Evolutionary conservation across 345 rosid species (phyloP), one percentile per base, ranked within the genome.

Genomic region (Capsella bursapastoris): DNA sequence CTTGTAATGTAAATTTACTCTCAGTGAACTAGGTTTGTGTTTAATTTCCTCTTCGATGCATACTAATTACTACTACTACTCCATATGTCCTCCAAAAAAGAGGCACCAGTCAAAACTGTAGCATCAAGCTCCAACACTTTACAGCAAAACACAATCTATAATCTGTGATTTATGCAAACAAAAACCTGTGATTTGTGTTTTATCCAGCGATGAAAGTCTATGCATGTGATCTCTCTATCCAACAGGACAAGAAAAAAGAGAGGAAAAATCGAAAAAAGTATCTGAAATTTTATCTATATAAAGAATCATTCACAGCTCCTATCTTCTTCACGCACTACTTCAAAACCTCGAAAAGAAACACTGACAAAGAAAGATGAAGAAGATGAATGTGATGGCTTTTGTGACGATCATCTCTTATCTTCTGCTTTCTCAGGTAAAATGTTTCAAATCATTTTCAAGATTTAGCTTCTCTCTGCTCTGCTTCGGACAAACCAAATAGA

Each of bases 221-320:
- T 78, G 70, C 81, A 78, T 78, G 74, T 78, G 81, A 78, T 78
- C 55, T 44, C 55, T 44, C 74, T 75, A 68, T 68, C 63, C 57
- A 75, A 68, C 48, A 57, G 1, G 31, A 68, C 31, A 25, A 9
- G 10, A 12, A 12, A 57, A 35, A 6, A n/a, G 8, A 12, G 49
- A 35, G 9, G 7, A 4, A 14, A 57, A 59, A 31, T 14, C 2
- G 14, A 61, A 62, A 74, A 58, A 66, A 49, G 7, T 22, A 43
- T 28, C 57, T 61, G 18, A 58, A 66, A 43, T 65, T 27, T 61
- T 22, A 15, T 65, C 78, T 78, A 60, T 78, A 78, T 66, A 78
- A 52, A 53, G 73, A 44, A 60, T 44, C 73, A 15, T 37, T 43
- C 32, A 66, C 77, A 38, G 10, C 71, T n/a, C 6, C 34, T 40